Evolutionary conservation across 169 alveolate species (phyloP).

Genomic region (Ichthyophthirius multifiliis): DNA sequence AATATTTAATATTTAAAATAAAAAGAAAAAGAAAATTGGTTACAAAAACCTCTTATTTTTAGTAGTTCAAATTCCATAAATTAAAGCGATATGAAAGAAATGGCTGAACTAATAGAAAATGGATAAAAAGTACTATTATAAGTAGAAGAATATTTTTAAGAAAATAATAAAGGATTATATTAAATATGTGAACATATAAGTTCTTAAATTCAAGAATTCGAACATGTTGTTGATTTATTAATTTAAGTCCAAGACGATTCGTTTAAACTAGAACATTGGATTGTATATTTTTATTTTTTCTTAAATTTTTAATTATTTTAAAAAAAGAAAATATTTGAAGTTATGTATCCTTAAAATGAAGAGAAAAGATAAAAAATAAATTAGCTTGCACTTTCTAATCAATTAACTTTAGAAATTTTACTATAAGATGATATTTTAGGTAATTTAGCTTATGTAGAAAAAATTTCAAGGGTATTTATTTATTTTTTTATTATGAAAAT

Average conservation of each 20-base stretch:
- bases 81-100: neutral
- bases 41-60: neutral
- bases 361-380: neutral
- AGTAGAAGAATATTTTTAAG: neutral
- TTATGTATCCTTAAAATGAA: neutral
- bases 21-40: neutral
- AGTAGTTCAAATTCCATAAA: neutral
- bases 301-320: neutral
- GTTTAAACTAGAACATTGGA: neutral
- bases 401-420: neutral
- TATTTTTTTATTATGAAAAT: no score
- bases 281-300: neutral
- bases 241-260: neutral
- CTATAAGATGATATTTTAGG: neutral
- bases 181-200: neutral
- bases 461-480: neutral
- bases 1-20: neutral
- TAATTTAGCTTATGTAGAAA: slow-evolving; percentile 4
- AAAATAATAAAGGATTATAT: neutral
- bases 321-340: slow-evolving; percentile 1
- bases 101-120: neutral
- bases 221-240: neutral
- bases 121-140: neutral
- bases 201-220: neutral
- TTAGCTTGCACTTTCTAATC: neutral